Evolutionary conservation across 129 eudicot genomes (phyloP), one percentile per base, ranked within the genome.

Genomic region (Saussurea involucrata): DNA sequence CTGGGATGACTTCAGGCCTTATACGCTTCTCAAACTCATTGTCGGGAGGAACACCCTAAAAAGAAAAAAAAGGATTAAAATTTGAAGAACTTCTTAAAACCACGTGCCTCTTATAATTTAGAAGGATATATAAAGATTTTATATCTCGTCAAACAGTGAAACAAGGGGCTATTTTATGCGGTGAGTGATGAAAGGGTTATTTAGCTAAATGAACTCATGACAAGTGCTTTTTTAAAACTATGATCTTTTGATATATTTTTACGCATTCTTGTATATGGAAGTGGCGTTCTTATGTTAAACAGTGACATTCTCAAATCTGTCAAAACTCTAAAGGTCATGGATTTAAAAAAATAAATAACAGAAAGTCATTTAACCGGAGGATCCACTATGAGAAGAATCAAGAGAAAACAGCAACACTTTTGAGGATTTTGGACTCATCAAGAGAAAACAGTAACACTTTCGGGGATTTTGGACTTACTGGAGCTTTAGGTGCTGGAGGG

Each of bases 11-110:
- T 91, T 93, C 98, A 21, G 94, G 96, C 63, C 96, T 66, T 77
- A 90, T 86, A 25, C 98, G 95, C 81, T 89, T 95, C 80, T 95
- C 98, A 78, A 91, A 95, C 63, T 95, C 98, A 75, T 95, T 95
- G 86, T 95, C 98, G 9, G 90, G 91, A 72, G 97, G 92, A 42
- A 78, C 76, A 63, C 80, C 97, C 98, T 94, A 73, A 9, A 33
- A 72, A 9, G 28, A 72, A 36, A 42, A 36, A 25, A 25, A 8
- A 6, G 15, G 9, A 40, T 40, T 2, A 40, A 40, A 40, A 10
- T n/a, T n/a, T n/a, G n/a, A n/a, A n/a, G 36, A 10, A 3, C 27
- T 25, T 24, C n/a, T 78, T 37, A 27, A 27, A 27, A 27, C 29
- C 29, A 27, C 29, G 3, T 27, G 3, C 29, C 29, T 27, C 29